These are phyloP conservation scores for Cladobotryum mycophilum DNA, from an alignment of 2,329 filamentous ascomycete species.

Conservation along the genomic window DNA sequence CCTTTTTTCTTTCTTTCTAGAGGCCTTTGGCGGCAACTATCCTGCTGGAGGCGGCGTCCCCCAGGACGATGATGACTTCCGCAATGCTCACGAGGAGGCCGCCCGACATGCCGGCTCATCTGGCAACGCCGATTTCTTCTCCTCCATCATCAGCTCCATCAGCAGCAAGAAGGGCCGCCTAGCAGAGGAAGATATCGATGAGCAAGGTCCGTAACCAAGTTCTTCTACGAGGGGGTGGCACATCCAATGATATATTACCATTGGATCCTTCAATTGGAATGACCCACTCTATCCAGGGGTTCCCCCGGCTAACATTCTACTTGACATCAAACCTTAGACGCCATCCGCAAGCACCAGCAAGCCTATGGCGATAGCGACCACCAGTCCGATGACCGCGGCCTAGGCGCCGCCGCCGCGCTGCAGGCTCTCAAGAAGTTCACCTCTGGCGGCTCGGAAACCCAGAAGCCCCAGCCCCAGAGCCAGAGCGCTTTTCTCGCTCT, in stretches of 20 bases:
- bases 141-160: slow-evolving; percentile 40
- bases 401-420: slow-evolving; percentile 71
- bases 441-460: slow-evolving; percentile 32
- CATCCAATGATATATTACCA: no score
- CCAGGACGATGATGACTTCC: slow-evolving; percentile 43
- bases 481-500: slow-evolving; percentile 78
- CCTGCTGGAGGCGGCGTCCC: slow-evolving; percentile 27
- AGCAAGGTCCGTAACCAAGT: slow-evolving; percentile 45
- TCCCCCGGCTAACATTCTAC: not conserved
- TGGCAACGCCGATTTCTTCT: slow-evolving; percentile 44
- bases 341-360: slow-evolving; percentile 68
- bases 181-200: slow-evolving; percentile 41
- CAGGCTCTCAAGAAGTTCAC: slow-evolving; percentile 77
- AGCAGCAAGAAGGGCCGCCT: slow-evolving; percentile 44
- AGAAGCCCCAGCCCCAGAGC: slow-evolving; percentile 43
- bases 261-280: no score
- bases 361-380: slow-evolving; percentile 54
- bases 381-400: slow-evolving; percentile 42
- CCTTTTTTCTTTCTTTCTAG: slow-evolving; percentile 2
- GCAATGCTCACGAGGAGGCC: slow-evolving; percentile 43
- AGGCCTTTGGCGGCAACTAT: slow-evolving; percentile 13
- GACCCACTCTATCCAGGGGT: not conserved
- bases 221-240: no score
- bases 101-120: slow-evolving; percentile 39
- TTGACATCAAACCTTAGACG: slow-evolving; percentile 37